Percentiles rank a stretch among this genome's conserved stretches.
Conservation (phyloP, 2,329 filamentous ascomycete genomes). For the Cladophialophora yegresii region DNA sequence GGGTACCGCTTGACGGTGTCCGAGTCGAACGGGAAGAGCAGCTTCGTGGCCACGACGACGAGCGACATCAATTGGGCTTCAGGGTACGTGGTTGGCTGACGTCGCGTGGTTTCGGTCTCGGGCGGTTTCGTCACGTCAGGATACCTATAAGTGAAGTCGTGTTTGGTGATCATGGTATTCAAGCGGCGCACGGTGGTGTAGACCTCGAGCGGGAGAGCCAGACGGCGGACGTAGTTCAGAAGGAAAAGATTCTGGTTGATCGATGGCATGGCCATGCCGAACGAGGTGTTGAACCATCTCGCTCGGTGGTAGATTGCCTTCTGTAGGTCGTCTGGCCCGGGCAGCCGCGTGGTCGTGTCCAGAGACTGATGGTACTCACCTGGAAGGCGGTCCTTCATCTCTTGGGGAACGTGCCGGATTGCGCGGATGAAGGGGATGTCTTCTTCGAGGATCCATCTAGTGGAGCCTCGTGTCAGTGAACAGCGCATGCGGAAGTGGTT, state of each 20-base stretch:
- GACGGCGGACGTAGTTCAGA: conserved; percentile 67
- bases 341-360: conserved; percentile 45
- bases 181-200: conserved; percentile 63
- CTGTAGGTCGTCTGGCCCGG: conserved; percentile 63
- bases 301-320: conserved; percentile 62
- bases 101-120: conserved; percentile 10
- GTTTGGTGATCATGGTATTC: conserved; percentile 51
- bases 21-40: conserved; percentile 73
- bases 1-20: conserved; percentile 58
- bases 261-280: conserved; percentile 69
- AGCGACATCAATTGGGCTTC: conserved; percentile 73
- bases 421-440: conserved; percentile 72
- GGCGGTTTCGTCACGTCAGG: conserved; percentile 37
- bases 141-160: conserved; percentile 64
- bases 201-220: conserved; percentile 73
- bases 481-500: conserved; percentile 29
- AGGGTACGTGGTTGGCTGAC: conserved; percentile 62
- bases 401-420: conserved; percentile 47
- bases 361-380: conserved; percentile 45
- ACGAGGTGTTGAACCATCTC: conserved; percentile 65
- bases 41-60: conserved; percentile 73
- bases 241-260: conserved; percentile 70
- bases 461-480: conserved; percentile 35
- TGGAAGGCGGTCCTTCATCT: conserved; percentile 50
- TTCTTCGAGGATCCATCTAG: conserved; percentile 64